Evolutionary conservation across 1,284 basidiomycete genomes (phyloP), one percentile per base, ranked within the genome.

Genomic region (Mycosarcoma mackinlayi): DNA sequence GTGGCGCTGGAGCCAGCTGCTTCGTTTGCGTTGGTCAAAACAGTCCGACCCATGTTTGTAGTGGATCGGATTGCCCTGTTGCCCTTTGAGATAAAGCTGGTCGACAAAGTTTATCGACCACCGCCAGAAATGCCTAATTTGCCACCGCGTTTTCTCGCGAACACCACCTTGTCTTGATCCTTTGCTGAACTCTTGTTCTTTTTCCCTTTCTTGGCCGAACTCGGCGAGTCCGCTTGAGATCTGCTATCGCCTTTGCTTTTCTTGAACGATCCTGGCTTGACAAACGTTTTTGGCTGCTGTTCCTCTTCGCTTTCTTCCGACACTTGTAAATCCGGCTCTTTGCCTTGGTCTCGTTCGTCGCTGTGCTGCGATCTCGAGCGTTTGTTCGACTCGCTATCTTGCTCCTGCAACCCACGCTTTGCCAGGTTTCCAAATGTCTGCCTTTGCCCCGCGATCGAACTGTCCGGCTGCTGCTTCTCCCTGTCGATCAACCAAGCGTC

Each of bases 81-180:
- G n/a, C n/a, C n/a, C n/a, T n/a, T n/a, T n/a, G n/a, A n/a, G n/a
- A n/a, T n/a, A n/a, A n/a, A n/a, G n/a, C n/a, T n/a, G 5, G 21
- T 21, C 14, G 44, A 35, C 44, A 46, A n/a, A n/a, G n/a, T 34
- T 39, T 44, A 57, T 19, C 49, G 40, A 13, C 60, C 50, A 19
- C 66, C 67, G 16, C 58, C 58, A 38, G 60, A 67, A 16, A 67
- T 67, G 34, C 69, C 69, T 2, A 21, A 39, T 24, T 66, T 66
- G 2, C 63, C 58, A 25, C 56, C 57, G 11, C 60, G 61, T 40
- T 72, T 72, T 8, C 69, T 47, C 1, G 69, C 59, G 23, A 47
- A 59, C 16, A 72, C 60, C 6, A 72, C 60, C n/a, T 64, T 57
- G 24, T 72, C 69, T 25, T 66, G 50, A 24, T 71, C 59, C 27